A percentile compares a stretch with the other conserved stretches of the same genome.
Conservation (phyloP, 2,329 filamentous ascomycete species). For the Trichophyton benhamiae region DNA sequence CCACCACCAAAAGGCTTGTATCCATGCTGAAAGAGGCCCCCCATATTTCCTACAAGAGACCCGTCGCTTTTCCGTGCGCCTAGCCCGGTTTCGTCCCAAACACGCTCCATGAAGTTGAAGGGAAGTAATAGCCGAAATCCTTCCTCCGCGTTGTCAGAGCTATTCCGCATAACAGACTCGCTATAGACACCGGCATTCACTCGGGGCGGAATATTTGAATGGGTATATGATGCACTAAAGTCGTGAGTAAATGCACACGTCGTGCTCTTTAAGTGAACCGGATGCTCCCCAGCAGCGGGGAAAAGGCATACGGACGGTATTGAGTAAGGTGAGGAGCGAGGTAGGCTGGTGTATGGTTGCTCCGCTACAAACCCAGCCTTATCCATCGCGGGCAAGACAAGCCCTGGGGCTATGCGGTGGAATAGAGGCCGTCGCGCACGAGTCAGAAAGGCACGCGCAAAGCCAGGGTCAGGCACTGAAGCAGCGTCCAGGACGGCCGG, state of each 20-base stretch:
- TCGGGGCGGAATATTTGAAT: slow-evolving; percentile 1
- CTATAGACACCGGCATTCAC: slow-evolving; percentile 3
- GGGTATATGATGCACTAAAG: not conserved
- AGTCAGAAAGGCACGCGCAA: slow-evolving; percentile 4
- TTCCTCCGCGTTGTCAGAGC: not conserved
- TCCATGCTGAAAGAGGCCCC: slow-evolving; percentile 1
- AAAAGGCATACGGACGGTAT: not conserved
- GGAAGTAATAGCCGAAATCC: slow-evolving; percentile 5
- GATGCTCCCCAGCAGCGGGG: not conserved
- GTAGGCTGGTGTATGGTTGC: slow-evolving; percentile 1
- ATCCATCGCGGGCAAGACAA: not conserved
- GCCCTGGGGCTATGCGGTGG: not conserved
- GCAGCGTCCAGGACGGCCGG: not conserved
- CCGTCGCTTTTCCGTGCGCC: slow-evolving; percentile 2
- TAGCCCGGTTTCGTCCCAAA: not conserved
- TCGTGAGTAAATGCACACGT: not conserved
- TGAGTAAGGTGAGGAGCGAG: not conserved
- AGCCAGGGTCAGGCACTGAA: not conserved
- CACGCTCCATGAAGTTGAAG: not conserved
- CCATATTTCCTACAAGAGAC: not conserved
- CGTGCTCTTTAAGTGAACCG: not conserved
- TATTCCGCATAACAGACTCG: slow-evolving; percentile 1
- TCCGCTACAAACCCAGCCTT: not conserved
- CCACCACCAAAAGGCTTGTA: slow-evolving; percentile 1
- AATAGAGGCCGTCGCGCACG: slow-evolving; percentile 2